phyloP scores from a whole-genome alignment of 2,329 filamentous ascomycete species.

The Penicillium aurantiogriseum region DNA sequence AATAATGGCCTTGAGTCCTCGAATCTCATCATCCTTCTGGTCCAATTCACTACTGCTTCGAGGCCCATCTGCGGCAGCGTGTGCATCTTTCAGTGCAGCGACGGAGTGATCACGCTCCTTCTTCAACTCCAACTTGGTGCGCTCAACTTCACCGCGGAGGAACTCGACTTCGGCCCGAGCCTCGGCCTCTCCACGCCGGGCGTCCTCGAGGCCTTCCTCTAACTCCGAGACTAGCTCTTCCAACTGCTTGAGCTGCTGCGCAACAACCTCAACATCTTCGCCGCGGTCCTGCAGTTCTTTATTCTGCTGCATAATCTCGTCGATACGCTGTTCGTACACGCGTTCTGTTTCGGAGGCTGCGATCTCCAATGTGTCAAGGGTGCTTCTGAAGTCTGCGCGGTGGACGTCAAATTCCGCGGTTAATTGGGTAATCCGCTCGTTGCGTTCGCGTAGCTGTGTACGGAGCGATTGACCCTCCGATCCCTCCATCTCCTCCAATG shows the following conservation, averaged over 20 bases:
- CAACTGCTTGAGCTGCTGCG: constrained; percentile 86
- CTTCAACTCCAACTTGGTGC: constrained; percentile 81
- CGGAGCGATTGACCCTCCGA: constrained; percentile 75
- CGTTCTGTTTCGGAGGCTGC: constrained; percentile 91
- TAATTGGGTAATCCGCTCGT: constrained; percentile 90
- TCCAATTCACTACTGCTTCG: constrained; percentile 71
- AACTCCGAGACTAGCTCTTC: constrained; percentile 96
- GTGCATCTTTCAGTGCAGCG: constrained; percentile 56
- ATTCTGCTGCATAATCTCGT: constrained; percentile 71
- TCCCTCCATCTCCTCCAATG: constrained; percentile 77
- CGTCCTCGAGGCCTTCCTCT: constrained; percentile 94
- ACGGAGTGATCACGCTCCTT: constrained; percentile 82
- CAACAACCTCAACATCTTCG: constrained; percentile 88
- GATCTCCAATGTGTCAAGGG: constrained; percentile 92
- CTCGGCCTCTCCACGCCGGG: constrained; percentile 88
- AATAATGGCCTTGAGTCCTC: constrained; percentile 95
- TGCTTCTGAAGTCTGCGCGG: constrained; percentile 91
- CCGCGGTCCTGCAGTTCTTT: constrained; percentile 77
- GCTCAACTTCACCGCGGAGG: constrained; percentile 87
- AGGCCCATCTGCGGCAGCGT: constrained; percentile 45
- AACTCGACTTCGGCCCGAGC: constrained; percentile 96
- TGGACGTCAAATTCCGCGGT: constrained; percentile 94
- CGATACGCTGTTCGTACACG: constrained; percentile 71
- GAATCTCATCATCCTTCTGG: constrained; percentile 95
- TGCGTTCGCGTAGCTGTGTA: constrained; percentile 85